Evolutionary conservation across 2,329 filamentous ascomycete genomes (phyloP), one percentile per base, ranked within the genome.

Genomic region (Fusarium sp.): DNA sequence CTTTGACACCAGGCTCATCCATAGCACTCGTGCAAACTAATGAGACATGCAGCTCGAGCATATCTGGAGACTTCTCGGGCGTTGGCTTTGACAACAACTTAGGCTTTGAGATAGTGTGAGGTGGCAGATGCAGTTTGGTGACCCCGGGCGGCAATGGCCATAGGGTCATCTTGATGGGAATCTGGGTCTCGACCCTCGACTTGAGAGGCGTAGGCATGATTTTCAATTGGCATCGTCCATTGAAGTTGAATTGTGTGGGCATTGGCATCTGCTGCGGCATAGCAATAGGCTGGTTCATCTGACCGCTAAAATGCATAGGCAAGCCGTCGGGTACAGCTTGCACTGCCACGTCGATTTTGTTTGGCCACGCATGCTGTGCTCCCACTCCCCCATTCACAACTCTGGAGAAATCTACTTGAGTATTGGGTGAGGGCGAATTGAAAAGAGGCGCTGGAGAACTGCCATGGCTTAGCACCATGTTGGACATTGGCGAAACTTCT

Each of bases 101-200:
- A 11, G 95, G 93, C 80, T 98, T 98, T 25, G 95, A 96, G 60
- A 99, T 96, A 2, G 94, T 97, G 79, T 98, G 92, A 7, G 92
- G 90, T 8, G 95, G 96, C 20, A 99, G 88, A 77, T 97, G 94
- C 55, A 98, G 84, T 79, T 92, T 94, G 71, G 92, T 93, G 63
- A 95, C 89, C 15, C 92, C 92, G 1, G 87, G 84, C 3, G 95
- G 94, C 50, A 97, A 84, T 25, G 93, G 90, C 63, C 90, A 91
- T 42, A 98, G 82, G 1, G 91, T 92, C 81, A 98, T 87, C 76
- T 92, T 92, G 74, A 98, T 94, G 13, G 93, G 93, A 75, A 98
- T 98, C 79, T 98, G 96, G 0, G 96, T 98, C 84, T 99, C 96
- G 22, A 98, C 96, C 27, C 96, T 91, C 20, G 95, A 97, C 82